Percentiles rank a stretch among this genome's conserved stretches.
Conservation (phyloP, 2,329 filamentous ascomycete species). For the Fusarium secorum region DNA sequence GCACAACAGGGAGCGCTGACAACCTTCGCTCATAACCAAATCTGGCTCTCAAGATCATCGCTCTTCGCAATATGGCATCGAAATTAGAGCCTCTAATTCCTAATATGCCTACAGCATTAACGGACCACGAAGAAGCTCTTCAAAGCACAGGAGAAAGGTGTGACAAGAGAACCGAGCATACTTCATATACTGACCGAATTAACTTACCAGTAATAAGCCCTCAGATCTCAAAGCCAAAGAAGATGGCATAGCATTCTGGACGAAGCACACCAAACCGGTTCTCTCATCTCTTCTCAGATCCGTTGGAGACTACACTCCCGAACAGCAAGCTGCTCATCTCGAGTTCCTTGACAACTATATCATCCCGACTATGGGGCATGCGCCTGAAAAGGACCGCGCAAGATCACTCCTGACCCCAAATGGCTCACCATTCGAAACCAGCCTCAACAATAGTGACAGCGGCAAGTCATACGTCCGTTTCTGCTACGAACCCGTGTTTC, state of each 20-base stretch:
- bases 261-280: conserved; percentile 6
- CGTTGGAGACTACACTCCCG: conserved; percentile 5
- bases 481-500: conserved; percentile 22
- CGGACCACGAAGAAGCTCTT: fast-evolving
- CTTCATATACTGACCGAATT: background rate
- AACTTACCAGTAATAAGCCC: background rate
- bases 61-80: background rate
- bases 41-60: fast-evolving
- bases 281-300: conserved; percentile 7
- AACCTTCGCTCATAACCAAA: background rate
- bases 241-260: conserved; percentile 17
- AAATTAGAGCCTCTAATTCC: background rate
- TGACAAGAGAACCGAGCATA: background rate
- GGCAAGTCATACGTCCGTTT: conserved; percentile 20
- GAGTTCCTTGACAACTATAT: conserved; percentile 9
- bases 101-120: background rate
- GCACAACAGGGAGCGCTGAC: background rate
- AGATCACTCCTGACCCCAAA: conserved; percentile 14
- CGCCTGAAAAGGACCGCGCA: background rate
- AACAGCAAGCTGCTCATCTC: conserved; percentile 12
- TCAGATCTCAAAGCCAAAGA: background rate
- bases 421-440: conserved; percentile 22
- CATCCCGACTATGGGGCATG: conserved; percentile 8
- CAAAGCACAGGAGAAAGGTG: background rate
- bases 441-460: conserved; percentile 10